Evolutionary conservation across 2,329 filamentous ascomycete species (phyloP), one percentile per base, ranked within the genome.

Genomic region (Chrysoporthe puriensis): DNA sequence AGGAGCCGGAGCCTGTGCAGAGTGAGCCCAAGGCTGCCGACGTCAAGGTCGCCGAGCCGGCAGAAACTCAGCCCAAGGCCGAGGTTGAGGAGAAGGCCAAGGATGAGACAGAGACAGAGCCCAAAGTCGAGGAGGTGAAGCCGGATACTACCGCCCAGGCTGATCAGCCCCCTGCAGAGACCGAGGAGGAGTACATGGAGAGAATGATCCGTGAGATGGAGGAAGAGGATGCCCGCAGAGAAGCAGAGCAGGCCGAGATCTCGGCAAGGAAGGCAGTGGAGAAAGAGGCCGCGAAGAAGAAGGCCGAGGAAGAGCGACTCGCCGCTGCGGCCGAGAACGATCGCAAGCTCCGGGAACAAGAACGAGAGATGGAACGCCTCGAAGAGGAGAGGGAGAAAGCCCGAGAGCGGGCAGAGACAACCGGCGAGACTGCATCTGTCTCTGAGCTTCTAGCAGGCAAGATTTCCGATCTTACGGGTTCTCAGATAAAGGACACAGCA

Each of bases 331-430:
- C 84, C 4, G 85, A 87, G n/a, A 84, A 82, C 63, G 86, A 89
- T 76, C 84, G 84, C 67, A 91, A 90, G 79, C 86, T 94, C 68
- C 87, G 86, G 26, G 91, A 94, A 78, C 86, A 90, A 70, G 91
- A 93, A 76, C 85, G 85, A 26, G 91, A 91, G 79, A 90, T 89
- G 84, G 90, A 91, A 74, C 88, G 87, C 69, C 80, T 91, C 1
- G 91, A 93, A 76, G 90, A 93, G 78, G 90, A 89, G 77, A 86
- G 85, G 73, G 89, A 89, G 76, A 84, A 82, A 66, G 85, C 85
- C 75, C 85, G 85, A 61, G 78, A 79, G 63, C 79, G 81, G 61
- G 80, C 77, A 9, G 86, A 88, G 70, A 80, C 83, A 34, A 83
- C 84, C 67, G 82, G 79, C 56, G 83, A 85, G 72, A 74, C 78